phyloP scores from a whole-genome alignment of 306 rosid genomes.

The Quercus suber region DNA sequence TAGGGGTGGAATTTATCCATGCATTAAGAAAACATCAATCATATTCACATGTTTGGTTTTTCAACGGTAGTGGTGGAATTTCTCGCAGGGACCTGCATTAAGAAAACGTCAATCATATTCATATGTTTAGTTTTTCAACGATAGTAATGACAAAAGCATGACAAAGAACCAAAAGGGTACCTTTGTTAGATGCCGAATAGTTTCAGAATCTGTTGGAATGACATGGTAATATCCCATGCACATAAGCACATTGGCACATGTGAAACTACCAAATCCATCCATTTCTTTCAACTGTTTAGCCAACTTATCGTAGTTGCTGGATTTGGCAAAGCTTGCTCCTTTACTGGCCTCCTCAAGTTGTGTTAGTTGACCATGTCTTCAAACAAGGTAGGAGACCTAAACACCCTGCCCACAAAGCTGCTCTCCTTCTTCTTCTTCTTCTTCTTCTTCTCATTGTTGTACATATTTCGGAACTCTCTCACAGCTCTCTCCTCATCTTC shows the following conservation, averaged over 20 bases:
- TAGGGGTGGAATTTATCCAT: no score
- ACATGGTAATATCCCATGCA: conserved; percentile 54
- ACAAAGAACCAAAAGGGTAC: conserved; percentile 13
- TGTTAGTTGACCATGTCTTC: not conserved
- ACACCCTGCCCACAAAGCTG: not conserved
- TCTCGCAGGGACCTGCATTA: not conserved
- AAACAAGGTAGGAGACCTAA: no score
- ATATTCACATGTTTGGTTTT: not conserved
- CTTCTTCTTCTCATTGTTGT: not conserved
- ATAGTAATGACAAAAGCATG: not conserved
- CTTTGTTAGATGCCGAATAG: conserved; percentile 48
- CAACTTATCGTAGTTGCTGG: conserved; percentile 23
- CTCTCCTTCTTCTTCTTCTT: not conserved
- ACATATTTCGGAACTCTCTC: conserved; percentile 23
- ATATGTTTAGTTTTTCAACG: not conserved
- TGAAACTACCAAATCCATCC: conserved; percentile 55
- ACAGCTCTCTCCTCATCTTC: conserved; percentile 32
- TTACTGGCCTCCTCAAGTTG: conserved; percentile 40
- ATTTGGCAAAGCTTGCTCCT: conserved; percentile 22
- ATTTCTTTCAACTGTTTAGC: conserved; percentile 38
- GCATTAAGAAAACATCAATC: not conserved
- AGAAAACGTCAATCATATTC: not conserved
- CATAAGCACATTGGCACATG: conserved; percentile 53
- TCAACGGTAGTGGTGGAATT: not conserved
- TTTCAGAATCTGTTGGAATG: conserved; percentile 53